Percentiles rank a stretch among this genome's conserved stretches.
These are phyloP conservation scores for Pyracantha coccinea DNA, from an alignment of 331 rosid genomes.

Conservation along the genomic window DNA sequence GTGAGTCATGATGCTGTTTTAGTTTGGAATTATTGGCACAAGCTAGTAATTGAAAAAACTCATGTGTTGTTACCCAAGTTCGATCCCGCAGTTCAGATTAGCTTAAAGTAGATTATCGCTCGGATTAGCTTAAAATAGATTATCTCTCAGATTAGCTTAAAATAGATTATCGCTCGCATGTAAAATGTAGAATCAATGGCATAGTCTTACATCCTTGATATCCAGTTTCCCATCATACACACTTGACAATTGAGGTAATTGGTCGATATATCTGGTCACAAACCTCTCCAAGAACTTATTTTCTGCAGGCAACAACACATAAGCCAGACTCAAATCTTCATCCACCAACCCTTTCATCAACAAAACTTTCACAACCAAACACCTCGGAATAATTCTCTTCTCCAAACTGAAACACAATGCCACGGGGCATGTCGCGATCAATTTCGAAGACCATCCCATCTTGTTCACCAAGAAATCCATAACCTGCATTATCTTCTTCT, in stretches of 20 bases:
- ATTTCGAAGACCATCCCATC: conserved; percentile 17
- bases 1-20: neutral
- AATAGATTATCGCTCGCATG: too few species aligned
- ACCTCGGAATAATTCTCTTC: conserved; percentile 31
- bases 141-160: too few species aligned
- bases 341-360: conserved; percentile 21
- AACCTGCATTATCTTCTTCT: conserved; percentile 17
- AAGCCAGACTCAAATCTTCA: conserved; percentile 1
- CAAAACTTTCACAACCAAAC: conserved; percentile 14
- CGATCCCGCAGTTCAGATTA: too few species aligned
- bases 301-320: conserved; percentile 4
- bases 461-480: conserved; percentile 33
- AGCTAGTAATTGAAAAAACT: neutral
- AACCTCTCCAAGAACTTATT: conserved; percentile 21
- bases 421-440: neutral
- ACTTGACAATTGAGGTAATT: conserved; percentile 12
- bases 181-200: too few species aligned
- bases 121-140: too few species aligned
- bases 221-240: conserved; percentile 15
- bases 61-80: too few species aligned
- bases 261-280: conserved; percentile 9
- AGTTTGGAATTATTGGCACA: neutral
- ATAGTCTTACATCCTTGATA: neutral
- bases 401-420: conserved; percentile 22
- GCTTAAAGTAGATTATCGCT: too few species aligned